A percentile compares a stretch with the other conserved stretches of the same genome.
These are phyloP conservation scores for Morella rubra DNA, from an alignment of 306 rosid genomes.

Conservation along the genomic window DNA sequence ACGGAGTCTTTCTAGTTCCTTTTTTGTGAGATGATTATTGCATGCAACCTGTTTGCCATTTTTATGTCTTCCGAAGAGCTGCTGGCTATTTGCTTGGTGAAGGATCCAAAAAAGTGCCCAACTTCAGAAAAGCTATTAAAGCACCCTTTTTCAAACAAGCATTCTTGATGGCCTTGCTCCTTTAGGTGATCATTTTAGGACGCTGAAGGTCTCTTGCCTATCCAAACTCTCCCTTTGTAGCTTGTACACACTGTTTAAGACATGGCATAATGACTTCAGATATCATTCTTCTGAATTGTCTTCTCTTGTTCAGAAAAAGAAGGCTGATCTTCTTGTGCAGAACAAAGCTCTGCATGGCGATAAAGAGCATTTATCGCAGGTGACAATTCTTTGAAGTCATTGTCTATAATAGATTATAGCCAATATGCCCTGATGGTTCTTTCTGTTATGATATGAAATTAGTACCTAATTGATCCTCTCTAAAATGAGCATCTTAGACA, in stretches of 20 bases:
- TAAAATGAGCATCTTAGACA: neutral
- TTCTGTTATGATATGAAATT: neutral
- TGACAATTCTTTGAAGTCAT: conserved; percentile 25
- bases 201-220: conserved; percentile 63
- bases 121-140: neutral
- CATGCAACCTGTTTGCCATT: too few species aligned
- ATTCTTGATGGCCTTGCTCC: conserved; percentile 80
- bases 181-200: conserved; percentile 82
- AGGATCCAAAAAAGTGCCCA: too few species aligned
- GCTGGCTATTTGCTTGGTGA: too few species aligned
- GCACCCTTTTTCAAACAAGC: too few species aligned
- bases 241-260: conserved; percentile 10
- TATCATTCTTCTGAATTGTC: conserved; percentile 22
- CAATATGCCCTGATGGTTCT: neutral
- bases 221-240: conserved; percentile 16
- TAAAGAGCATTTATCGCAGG: conserved; percentile 90
- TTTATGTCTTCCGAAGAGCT: too few species aligned
- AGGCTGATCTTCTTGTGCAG: conserved; percentile 84
- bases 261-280: conserved; percentile 16
- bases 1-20: too few species aligned
- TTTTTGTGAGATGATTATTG: too few species aligned
- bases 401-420: neutral
- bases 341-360: conserved; percentile 84
- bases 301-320: conserved; percentile 60
- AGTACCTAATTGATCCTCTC: neutral